Conservation (phyloP, 164 flowering plant species). For the Tetracentron sinense region DNA sequence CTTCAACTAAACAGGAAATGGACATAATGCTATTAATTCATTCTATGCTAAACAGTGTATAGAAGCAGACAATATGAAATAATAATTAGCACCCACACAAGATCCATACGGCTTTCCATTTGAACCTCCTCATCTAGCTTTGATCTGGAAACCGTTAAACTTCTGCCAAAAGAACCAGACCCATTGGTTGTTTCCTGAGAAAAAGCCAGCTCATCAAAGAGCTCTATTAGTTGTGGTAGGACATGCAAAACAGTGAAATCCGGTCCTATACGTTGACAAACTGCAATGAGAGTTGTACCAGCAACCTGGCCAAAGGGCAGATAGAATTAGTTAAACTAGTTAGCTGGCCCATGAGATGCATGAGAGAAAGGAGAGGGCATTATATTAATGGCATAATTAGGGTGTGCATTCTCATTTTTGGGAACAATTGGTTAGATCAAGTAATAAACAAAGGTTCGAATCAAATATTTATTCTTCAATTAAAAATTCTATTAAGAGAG, state of each 20-base stretch:
- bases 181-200: slow-evolving; percentile 45
- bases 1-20: background rate
- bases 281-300: slow-evolving; percentile 60
- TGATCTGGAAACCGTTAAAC: slow-evolving; percentile 30
- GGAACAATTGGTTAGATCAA: background rate
- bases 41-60: background rate
- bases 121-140: slow-evolving; percentile 39
- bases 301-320: slow-evolving; percentile 58
- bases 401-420: background rate
- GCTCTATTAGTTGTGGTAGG: slow-evolving; percentile 79
- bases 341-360: background rate
- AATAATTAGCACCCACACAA: slow-evolving; percentile 58
- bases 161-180: slow-evolving; percentile 41
- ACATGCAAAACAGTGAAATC: slow-evolving; percentile 71
- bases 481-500: no score
- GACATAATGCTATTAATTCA: background rate
- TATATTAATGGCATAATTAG: background rate
- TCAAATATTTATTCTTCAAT: no score
- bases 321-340: slow-evolving; percentile 2
- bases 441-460: background rate
- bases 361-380: background rate
- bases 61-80: slow-evolving; percentile 10
- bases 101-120: slow-evolving; percentile 75
- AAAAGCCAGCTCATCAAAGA: slow-evolving; percentile 91
- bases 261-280: slow-evolving; percentile 83